phyloP scores from a whole-genome alignment of 1,284 basidiomycete genomes.

The Malassezia globosa region DNA sequence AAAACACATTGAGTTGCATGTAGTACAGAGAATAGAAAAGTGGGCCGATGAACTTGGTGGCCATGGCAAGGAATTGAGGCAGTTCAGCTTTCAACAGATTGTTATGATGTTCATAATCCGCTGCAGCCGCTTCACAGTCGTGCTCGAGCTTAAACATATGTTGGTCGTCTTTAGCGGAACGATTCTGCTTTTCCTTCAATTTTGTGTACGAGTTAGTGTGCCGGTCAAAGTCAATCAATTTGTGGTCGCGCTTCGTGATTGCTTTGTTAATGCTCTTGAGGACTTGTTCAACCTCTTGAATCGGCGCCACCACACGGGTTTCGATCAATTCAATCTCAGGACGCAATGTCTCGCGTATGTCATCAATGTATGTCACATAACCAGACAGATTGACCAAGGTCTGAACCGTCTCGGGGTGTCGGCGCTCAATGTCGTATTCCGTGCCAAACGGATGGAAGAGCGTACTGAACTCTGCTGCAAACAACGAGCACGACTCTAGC shows the following conservation, averaged over 20 bases:
- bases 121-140: constrained; percentile 87
- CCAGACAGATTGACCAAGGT: constrained; percentile 68
- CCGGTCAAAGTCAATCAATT: constrained; percentile 90
- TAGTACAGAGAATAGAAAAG: constrained; percentile 97
- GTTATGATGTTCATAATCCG: constrained; percentile 96
- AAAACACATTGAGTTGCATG: constrained; percentile 96
- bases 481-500: constrained; percentile 65
- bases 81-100: constrained; percentile 79
- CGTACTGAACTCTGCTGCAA: constrained; percentile 63
- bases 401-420: constrained; percentile 64
- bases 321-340: constrained; percentile 95
- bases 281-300: constrained; percentile 75
- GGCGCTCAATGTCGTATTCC: constrained; percentile 69
- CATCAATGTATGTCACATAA: constrained; percentile 67
- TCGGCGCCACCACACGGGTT: constrained; percentile 68
- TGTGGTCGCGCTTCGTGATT: constrained; percentile 91
- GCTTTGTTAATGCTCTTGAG: constrained; percentile 85
- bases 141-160: constrained; percentile 67
- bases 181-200: constrained; percentile 78
- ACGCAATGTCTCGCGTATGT: constrained; percentile 63
- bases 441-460: constrained; percentile 51
- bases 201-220: constrained; percentile 92
- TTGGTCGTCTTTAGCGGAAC: constrained; percentile 47
- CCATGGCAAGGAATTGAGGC: constrained; percentile 75
- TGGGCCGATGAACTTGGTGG: constrained; percentile 83